Base-by-base conservation (phyloP, 257 asterid genomes). In the Solanum pimpinellifolium region DNA sequence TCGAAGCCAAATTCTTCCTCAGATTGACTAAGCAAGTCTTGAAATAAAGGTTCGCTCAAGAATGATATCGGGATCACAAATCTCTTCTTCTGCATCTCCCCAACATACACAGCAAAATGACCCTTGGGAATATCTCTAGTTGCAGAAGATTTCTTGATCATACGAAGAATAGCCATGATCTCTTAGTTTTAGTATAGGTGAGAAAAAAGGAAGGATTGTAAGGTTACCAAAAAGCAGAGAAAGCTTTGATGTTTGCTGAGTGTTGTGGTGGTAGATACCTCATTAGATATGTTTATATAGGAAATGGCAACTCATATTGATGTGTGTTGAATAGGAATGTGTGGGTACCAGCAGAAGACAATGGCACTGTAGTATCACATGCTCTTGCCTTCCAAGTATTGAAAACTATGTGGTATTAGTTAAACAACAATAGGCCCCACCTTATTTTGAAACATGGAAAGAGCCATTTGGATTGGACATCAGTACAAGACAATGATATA, bases 51-150 rank as follows among this genome's bases (percentile, higher is more conserved):
- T 37, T 74, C 11, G 2, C 91, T 92, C 88, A 91, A 88, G 86
- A 88, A 90, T 35, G 90, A 84, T 14, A 92, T 82, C 2, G 92
- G 89, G 60, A 90, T 81, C 37, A 88, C 88, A 78, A 91, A 89
- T 12, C 93, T 87, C 83, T 88, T 91, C 85, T 89, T 91, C 31
- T 92, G 80, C n/a, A 20, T 75, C 86, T 89, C 89, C 2, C 98
- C 96, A 33, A 93, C 95, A 83, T 93, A 93, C 18, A 94, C 92
- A 13, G 91, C 95, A 9, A 91, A 31, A 65, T 93, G 94, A 4
- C 98, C 96, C 66, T 92, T 93, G 9, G 96, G 95, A 31, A 92
- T 92, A 27, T 88, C 89, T 47, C 66, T 18, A 10, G 27, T 9
- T 80, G 44, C 7, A 0, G 84, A 80, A 5, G 68, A 80, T 42